These are phyloP conservation scores for Apiotrichum siamense DNA, from an alignment of 1,284 basidiomycete genomes.

Conservation along the genomic window DNA sequence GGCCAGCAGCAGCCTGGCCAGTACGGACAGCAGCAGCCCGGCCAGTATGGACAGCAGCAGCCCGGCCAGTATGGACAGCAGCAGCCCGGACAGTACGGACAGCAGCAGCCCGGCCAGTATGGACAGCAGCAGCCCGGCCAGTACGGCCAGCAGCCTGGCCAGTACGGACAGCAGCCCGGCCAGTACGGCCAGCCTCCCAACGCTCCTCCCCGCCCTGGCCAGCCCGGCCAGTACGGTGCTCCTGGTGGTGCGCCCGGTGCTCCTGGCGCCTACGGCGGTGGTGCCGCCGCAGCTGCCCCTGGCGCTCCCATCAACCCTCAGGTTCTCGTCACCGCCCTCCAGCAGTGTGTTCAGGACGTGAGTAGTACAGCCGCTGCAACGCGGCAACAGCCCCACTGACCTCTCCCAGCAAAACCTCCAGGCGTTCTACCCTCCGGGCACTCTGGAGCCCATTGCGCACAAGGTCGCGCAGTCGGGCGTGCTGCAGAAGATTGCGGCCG, in stretches of 20 bases:
- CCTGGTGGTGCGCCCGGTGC: slow-evolving; percentile 15
- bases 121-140: slow-evolving; percentile 20
- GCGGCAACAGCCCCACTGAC: neutral
- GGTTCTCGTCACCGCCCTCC: slow-evolving; percentile 30
- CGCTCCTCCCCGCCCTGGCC: no score
- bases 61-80: slow-evolving; percentile 22
- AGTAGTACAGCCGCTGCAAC: slow-evolving; percentile 7
- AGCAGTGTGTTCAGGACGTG: slow-evolving; percentile 48
- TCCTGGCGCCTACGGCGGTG: slow-evolving; percentile 15
- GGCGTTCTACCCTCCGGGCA: slow-evolving; percentile 49
- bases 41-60: slow-evolving; percentile 24
- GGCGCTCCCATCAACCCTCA: slow-evolving; percentile 8
- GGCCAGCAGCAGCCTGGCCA: no score
- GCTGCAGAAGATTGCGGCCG: slow-evolving; percentile 43
- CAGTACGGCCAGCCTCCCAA: slow-evolving; percentile 17
- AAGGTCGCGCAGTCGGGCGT: slow-evolving; percentile 45
- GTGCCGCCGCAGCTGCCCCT: slow-evolving; percentile 18
- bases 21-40: slow-evolving; percentile 17
- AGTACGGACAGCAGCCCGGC: slow-evolving; percentile 30
- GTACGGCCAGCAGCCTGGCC: slow-evolving; percentile 28
- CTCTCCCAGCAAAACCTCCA: slow-evolving; percentile 46
- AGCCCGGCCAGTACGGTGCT: slow-evolving; percentile 19
- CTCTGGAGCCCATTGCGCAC: slow-evolving; percentile 47
- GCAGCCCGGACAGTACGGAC: slow-evolving; percentile 17
- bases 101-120: slow-evolving; percentile 13